Conservation (phyloP, 2,329 filamentous ascomycete genomes). For the Geosmithia morbida region DNA sequence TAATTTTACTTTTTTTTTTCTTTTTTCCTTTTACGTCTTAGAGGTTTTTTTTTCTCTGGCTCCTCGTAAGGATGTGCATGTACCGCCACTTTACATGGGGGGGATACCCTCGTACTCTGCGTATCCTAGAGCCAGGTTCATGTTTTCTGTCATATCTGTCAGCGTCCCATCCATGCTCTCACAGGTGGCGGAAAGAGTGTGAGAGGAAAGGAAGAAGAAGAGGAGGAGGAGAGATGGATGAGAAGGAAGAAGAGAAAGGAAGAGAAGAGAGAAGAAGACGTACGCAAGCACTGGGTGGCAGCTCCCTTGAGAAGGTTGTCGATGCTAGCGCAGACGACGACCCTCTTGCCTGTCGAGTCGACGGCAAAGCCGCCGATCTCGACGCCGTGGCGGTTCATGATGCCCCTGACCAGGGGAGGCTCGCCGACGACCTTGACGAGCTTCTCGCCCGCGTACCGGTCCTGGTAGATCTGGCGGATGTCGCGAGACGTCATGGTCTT, state of each 20-base stretch:
- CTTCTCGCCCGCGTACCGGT: constrained; percentile 89
- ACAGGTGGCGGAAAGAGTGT: too few species aligned
- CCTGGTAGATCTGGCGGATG: constrained; percentile 88
- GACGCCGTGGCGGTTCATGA: constrained; percentile 72
- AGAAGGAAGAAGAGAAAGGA: too few species aligned
- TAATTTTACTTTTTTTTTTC: neutral
- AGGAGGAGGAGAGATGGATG: neutral
- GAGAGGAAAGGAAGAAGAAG: constrained; percentile 1
- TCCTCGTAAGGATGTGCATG: neutral
- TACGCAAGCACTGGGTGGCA: constrained; percentile 80
- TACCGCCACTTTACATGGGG: constrained; percentile 16
- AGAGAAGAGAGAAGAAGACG: constrained; percentile 20
- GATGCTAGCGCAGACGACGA: constrained; percentile 87
- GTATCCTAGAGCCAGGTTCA: constrained; percentile 79
- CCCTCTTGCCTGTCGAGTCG: constrained; percentile 74
- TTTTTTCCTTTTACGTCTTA: neutral
- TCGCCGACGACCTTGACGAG: constrained; percentile 88
- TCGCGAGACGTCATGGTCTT: constrained; percentile 81
- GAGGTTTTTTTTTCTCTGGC: neutral
- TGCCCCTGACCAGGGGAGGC: constrained; percentile 69
- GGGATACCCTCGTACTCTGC: constrained; percentile 80
- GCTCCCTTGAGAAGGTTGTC: constrained; percentile 89
- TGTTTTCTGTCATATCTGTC: constrained; percentile 48
- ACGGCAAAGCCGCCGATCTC: constrained; percentile 96
- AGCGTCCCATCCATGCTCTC: neutral